Percentiles rank a stretch among this genome's conserved stretches.
Evolutionary conservation across 108 stramenopile genomes (phyloP).

Genomic region (Bacterosira constricta): DNA sequence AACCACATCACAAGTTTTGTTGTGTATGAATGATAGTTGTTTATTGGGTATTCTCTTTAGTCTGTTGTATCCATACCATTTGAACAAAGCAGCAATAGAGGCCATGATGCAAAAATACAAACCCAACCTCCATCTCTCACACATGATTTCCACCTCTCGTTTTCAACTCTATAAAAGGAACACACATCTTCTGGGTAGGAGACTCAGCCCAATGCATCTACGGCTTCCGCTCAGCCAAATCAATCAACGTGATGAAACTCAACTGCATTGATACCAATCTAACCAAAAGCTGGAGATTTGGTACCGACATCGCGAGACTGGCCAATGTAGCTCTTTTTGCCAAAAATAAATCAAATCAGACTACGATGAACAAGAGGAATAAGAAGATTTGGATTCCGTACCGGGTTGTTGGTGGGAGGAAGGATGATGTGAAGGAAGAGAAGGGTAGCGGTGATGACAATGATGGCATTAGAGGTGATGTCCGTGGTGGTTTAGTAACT

Average conservation of each 20-base stretch:
- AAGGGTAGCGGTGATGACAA: no score
- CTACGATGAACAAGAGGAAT: neutral
- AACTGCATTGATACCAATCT: conserved; percentile 16
- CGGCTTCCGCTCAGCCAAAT: conserved; percentile 51
- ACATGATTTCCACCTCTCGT: no score
- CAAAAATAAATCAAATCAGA: conserved; percentile 28
- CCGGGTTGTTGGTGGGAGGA: conserved; percentile 24
- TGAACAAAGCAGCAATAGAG: no score
- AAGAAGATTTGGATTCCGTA: conserved; percentile 33
- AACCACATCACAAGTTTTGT: no score
- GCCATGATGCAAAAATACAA: no score
- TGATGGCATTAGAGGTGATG: no score
- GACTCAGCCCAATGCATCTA: conserved; percentile 59
- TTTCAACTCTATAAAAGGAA: no score
- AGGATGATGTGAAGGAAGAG: no score
- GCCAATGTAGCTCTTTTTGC: conserved; percentile 46
- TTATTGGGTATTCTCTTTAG: no score
- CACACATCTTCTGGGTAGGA: conserved; percentile 48
- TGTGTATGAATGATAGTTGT: no score
- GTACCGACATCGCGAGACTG: conserved; percentile 43
- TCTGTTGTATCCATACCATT: no score
- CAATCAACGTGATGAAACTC: conserved; percentile 29
- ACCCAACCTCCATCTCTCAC: no score
- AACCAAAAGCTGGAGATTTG: conserved; percentile 47
- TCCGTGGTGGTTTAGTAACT: conserved; percentile 3